These are phyloP conservation scores for Fusarium sp. DNA, from an alignment of 2,329 filamentous ascomycete genomes.

Conservation along the genomic window DNA sequence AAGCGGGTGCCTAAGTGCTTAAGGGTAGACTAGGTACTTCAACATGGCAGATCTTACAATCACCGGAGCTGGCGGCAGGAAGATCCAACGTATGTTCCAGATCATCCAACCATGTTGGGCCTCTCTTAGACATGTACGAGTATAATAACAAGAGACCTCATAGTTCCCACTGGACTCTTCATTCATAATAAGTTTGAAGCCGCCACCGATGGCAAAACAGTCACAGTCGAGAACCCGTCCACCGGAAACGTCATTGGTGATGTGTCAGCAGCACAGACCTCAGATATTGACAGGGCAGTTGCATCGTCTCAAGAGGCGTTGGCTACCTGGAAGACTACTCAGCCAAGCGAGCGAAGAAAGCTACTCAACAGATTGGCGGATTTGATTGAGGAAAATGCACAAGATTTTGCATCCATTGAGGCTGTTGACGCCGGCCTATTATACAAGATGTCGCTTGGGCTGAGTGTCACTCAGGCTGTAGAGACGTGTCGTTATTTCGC, in stretches of 20 bases:
- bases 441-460: constrained; percentile 65
- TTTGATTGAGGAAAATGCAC: constrained; percentile 79
- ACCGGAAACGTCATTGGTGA: not conserved
- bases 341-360: constrained; percentile 74
- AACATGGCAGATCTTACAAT: constrained; percentile 18
- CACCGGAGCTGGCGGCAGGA: constrained; percentile 10
- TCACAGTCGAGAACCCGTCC: constrained; percentile 18
- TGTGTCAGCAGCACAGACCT: constrained; percentile 21
- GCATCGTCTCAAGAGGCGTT: constrained; percentile 85
- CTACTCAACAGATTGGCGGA: constrained; percentile 81
- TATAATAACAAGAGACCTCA: not conserved
- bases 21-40: not conserved
- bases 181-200: constrained; percentile 29
- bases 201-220: not conserved
- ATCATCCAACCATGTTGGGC: not conserved
- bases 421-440: constrained; percentile 86
- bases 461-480: constrained; percentile 55
- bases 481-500: constrained; percentile 72
- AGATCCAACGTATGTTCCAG: constrained; percentile 13
- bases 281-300: constrained; percentile 81
- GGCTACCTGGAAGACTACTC: constrained; percentile 26
- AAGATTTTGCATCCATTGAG: constrained; percentile 82
- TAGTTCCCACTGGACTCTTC: constrained; percentile 36
- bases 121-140: not conserved
- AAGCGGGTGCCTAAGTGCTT: not conserved